These are phyloP conservation scores for Wakefieldia striispora DNA, from an alignment of 768 basidiomycete species.

Conservation along the genomic window DNA sequence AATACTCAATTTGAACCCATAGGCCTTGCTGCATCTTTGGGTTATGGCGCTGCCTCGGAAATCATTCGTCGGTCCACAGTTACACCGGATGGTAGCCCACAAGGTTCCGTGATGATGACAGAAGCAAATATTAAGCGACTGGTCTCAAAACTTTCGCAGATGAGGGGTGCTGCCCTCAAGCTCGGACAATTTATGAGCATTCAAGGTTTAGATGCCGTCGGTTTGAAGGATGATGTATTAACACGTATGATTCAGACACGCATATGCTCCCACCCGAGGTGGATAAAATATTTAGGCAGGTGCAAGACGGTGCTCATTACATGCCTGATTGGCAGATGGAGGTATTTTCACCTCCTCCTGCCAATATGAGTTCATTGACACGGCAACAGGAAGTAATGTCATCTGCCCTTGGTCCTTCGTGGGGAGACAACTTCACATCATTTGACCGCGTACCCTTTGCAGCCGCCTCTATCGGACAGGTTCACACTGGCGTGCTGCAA, in stretches of 20 bases:
- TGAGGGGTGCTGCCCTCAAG: slow-evolving; percentile 96
- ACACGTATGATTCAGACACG: slow-evolving; percentile 56
- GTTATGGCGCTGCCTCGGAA: slow-evolving; percentile 89
- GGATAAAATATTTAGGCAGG: slow-evolving; percentile 83
- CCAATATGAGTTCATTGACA: not conserved
- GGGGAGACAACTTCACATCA: slow-evolving; percentile 65
- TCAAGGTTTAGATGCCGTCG: slow-evolving; percentile 53
- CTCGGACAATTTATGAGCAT: slow-evolving; percentile 97
- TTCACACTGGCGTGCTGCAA: slow-evolving; percentile 72
- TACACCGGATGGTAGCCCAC: slow-evolving; percentile 29
- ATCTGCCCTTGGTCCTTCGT: slow-evolving; percentile 70
- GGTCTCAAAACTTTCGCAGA: slow-evolving; percentile 88
- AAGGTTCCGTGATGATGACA: slow-evolving; percentile 73
- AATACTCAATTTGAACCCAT: not conserved
- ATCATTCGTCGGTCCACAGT: slow-evolving; percentile 66
- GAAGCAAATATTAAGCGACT: slow-evolving; percentile 89
- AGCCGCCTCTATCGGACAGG: slow-evolving; percentile 96
- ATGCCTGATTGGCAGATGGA: slow-evolving; percentile 99
- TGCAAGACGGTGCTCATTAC: slow-evolving; percentile 95
- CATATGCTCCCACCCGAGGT: slow-evolving; percentile 84
- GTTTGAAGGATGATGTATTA: not conserved
- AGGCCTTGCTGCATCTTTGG: slow-evolving; percentile 90
- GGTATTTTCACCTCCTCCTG: slow-evolving; percentile 40
- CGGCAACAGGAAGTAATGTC: slow-evolving; percentile 61
- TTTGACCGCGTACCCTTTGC: slow-evolving; percentile 91